A percentile compares a stretch with the other conserved stretches of the same genome.
These are phyloP conservation scores for Crataegus laevigata DNA, from an alignment of 306 rosid genomes.

Conservation along the genomic window DNA sequence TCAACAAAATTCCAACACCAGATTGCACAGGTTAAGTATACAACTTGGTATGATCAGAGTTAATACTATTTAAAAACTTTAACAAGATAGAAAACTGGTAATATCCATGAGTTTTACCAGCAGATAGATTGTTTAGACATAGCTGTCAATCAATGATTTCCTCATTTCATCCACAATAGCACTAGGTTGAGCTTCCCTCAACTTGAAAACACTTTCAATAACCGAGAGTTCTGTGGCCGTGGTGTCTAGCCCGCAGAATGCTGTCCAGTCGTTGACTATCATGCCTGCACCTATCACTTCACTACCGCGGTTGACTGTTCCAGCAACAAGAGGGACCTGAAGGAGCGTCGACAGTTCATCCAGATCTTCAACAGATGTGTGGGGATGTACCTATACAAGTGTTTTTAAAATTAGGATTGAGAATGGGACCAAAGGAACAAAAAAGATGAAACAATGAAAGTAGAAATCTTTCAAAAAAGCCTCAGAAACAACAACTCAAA, in stretches of 20 bases:
- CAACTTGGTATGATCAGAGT: neutral
- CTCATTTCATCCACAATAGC: slow-evolving; percentile 87
- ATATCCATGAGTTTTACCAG: neutral
- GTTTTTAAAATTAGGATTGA: neutral
- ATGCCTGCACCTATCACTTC: slow-evolving; percentile 85
- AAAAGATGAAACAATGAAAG: neutral
- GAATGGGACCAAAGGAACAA: neutral
- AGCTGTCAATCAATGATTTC: slow-evolving; percentile 72
- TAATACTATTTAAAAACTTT: neutral
- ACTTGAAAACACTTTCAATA: slow-evolving; percentile 80
- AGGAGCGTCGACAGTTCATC: slow-evolving; percentile 92
- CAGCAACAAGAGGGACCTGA: slow-evolving; percentile 92
- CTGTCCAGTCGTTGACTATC: slow-evolving; percentile 88
- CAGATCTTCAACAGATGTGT: slow-evolving; percentile 83
- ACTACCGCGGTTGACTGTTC: slow-evolving; percentile 84
- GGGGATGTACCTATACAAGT: slow-evolving; percentile 78
- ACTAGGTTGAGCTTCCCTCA: slow-evolving; percentile 78
- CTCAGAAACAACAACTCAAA: neutral
- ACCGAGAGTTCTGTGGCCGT: slow-evolving; percentile 92
- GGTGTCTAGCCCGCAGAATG: slow-evolving; percentile 91
- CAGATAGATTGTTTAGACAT: slow-evolving; percentile 32
- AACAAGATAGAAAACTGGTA: neutral
- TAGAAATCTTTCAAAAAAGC: neutral
- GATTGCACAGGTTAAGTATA: neutral
- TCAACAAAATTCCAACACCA: neutral